Percentiles rank a stretch among this genome's conserved stretches.
phyloP scores from a whole-genome alignment of 768 basidiomycete genomes.

The Gelatoporia subvermispora region DNA sequence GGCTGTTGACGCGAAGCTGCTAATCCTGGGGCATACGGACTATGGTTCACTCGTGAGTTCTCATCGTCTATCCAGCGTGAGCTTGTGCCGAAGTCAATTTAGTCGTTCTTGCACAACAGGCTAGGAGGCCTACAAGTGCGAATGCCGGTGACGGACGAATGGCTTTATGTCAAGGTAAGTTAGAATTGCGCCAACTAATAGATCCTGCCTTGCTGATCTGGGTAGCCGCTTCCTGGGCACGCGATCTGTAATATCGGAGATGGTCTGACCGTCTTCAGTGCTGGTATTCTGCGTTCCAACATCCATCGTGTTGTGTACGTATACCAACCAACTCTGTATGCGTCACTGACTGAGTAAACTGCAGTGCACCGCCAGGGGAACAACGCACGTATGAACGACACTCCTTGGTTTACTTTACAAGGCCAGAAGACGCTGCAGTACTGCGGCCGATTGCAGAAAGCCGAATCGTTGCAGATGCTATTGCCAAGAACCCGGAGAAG shows the following conservation, averaged over 20 bases:
- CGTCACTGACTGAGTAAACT: background rate
- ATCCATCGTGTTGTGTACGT: constrained; percentile 63
- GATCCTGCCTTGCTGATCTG: background rate
- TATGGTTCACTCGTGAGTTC: constrained; percentile 28
- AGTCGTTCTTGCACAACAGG: constrained; percentile 46
- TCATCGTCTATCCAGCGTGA: background rate
- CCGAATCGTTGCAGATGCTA: constrained; percentile 39
- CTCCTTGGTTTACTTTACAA: constrained; percentile 67
- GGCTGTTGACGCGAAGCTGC: constrained; percentile 14
- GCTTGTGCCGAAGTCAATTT: background rate
- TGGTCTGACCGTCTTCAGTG: constrained; percentile 54
- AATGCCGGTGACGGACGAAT: constrained; percentile 52
- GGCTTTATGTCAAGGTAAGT: constrained; percentile 61
- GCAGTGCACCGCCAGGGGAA: constrained; percentile 47
- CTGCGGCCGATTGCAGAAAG: constrained; percentile 55
- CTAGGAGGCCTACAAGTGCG: constrained; percentile 69
- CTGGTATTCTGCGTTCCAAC: constrained; percentile 60
- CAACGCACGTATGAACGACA: constrained; percentile 55
- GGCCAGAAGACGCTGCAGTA: constrained; percentile 48
- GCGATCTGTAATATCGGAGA: constrained; percentile 40
- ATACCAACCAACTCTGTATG: background rate
- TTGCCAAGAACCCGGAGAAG: constrained; percentile 22
- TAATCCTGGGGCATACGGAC: constrained; percentile 30
- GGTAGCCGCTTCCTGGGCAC: constrained; percentile 26
- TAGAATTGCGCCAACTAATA: too few relatives aligned